A percentile compares a stretch with the other conserved stretches of the same genome.
Evolutionary conservation across 129 eudicot genomes (phyloP).

Genomic region (Ambrosia trifida): DNA sequence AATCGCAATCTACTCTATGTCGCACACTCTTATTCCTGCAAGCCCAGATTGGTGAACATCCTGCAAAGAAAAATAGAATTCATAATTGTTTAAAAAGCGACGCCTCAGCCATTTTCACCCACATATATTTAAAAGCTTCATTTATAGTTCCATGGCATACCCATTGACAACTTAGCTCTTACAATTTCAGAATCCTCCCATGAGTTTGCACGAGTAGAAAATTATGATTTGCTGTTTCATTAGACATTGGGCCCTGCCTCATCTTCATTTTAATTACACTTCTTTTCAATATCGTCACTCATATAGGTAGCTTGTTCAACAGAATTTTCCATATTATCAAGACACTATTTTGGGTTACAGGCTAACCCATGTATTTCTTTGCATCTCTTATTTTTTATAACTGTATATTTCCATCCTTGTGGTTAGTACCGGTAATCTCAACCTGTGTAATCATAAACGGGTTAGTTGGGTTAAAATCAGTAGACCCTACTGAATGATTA

Average conservation of each 20-base stretch:
- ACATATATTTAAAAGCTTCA: background rate
- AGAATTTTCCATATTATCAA: background rate
- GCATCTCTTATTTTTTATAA: background rate
- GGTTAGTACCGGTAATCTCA: background rate
- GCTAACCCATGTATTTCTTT: background rate
- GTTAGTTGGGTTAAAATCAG: conserved; percentile 5
- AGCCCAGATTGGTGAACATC: background rate
- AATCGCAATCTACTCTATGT: background rate
- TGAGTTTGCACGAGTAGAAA: background rate
- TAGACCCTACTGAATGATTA: background rate
- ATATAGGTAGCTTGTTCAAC: background rate
- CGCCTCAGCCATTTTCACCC: background rate
- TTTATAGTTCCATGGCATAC: background rate
- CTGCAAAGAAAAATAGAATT: no score
- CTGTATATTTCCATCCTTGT: background rate
- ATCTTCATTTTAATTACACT: background rate
- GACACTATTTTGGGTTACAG: background rate
- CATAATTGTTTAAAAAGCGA: background rate
- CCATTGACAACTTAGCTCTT: background rate
- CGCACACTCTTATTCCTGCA: background rate
- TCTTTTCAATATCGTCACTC: background rate
- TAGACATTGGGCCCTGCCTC: background rate
- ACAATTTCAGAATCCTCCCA: background rate
- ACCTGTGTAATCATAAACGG: background rate
- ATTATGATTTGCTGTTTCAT: background rate